Conservation (phyloP, 352 stramenopile genomes). For the Phytophthora cactorum region DNA sequence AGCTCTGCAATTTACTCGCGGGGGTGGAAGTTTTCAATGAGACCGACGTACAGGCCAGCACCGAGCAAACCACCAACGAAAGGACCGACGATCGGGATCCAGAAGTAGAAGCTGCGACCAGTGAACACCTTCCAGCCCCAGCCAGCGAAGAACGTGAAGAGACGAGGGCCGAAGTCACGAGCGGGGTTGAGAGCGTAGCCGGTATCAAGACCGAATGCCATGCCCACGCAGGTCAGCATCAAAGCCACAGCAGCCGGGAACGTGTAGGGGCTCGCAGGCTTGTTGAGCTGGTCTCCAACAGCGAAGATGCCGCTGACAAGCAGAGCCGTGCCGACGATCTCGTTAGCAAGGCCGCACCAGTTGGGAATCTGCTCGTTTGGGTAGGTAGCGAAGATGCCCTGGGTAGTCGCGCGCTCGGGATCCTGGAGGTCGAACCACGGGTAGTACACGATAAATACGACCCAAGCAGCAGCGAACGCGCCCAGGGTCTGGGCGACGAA, state of each 20-base stretch:
- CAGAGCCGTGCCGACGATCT: conserved; percentile 52
- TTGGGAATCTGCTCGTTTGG: conserved; percentile 52
- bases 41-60: conserved; percentile 37
- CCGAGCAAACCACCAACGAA: conserved; percentile 43
- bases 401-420: conserved; percentile 39
- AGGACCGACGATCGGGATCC: conserved; percentile 49
- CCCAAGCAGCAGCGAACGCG: conserved; percentile 45
- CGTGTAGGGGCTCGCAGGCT: conserved; percentile 38
- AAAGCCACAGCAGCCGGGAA: conserved; percentile 39
- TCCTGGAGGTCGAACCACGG: conserved; percentile 53
- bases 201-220: conserved; percentile 44
- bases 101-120: conserved; percentile 39
- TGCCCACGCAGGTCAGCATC: conserved; percentile 42
- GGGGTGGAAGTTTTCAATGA: conserved; percentile 45
- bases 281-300: conserved; percentile 49
- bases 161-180: conserved; percentile 50
- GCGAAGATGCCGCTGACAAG: conserved; percentile 52
- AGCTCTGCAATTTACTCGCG: conserved; percentile 22
- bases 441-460: conserved; percentile 68
- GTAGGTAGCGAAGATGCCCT: conserved; percentile 54
- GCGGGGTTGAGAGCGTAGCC: conserved; percentile 51
- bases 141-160: conserved; percentile 51
- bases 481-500: conserved; percentile 50
- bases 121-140: conserved; percentile 52
- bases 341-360: conserved; percentile 43